Conservation (phyloP, 73 alveolate genomes). For the Tetrahymena thermophila region DNA sequence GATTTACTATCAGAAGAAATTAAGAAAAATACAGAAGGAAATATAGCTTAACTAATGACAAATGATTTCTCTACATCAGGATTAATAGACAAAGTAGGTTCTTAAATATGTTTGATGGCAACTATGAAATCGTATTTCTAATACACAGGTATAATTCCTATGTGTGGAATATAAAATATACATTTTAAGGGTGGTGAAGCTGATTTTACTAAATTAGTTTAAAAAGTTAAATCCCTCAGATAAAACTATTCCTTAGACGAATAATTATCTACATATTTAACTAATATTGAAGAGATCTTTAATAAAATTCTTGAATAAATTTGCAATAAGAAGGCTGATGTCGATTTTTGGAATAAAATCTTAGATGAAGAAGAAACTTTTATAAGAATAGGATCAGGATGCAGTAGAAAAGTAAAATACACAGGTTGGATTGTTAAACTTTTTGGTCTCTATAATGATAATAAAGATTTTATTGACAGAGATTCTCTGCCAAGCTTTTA, state of each 20-base stretch:
- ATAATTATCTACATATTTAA: not conserved
- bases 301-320: not conserved
- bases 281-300: not conserved
- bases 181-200: not conserved
- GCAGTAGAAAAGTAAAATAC: not conserved
- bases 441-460: not conserved
- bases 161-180: constrained; percentile 14
- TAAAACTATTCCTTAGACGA: constrained; percentile 6
- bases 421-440: not conserved
- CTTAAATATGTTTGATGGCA: constrained; percentile 24
- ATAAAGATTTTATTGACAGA: not conserved
- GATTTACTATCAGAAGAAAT: not conserved
- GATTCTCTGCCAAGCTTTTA: not conserved
- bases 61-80: constrained; percentile 4
- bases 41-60: not conserved
- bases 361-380: not conserved
- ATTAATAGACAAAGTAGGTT: not conserved
- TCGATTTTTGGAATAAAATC: constrained; percentile 18
- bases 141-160: not conserved
- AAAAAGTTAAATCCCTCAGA: not conserved
- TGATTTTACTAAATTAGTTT: not conserved
- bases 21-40: constrained; percentile 10
- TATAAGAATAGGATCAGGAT: not conserved
- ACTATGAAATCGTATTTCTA: constrained; percentile 15
- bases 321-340: not conserved